phyloP scores from a whole-genome alignment of 1,284 basidiomycete genomes.

The Papiliotrema laurentii region DNA sequence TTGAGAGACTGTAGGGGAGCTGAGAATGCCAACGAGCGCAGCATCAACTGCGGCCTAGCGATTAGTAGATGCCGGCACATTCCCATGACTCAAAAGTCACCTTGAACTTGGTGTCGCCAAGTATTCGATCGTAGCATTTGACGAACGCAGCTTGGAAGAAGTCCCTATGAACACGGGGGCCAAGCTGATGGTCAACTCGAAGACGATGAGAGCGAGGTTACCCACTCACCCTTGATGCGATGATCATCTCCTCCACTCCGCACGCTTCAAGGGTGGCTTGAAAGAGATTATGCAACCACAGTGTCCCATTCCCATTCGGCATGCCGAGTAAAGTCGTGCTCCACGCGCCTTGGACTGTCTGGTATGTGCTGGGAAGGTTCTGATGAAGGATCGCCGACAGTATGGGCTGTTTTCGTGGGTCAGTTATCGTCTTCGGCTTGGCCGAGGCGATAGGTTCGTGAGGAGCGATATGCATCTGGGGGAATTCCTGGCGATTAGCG shows the following conservation, averaged over 20 bases:
- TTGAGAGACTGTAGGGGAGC: constrained; percentile 12
- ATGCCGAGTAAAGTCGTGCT: constrained; percentile 23
- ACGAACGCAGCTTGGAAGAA: constrained; percentile 35
- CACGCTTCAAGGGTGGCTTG: constrained; percentile 31
- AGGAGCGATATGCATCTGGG: too few relatives aligned
- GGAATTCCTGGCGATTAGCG: too few relatives aligned
- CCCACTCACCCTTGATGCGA: constrained; percentile 25
- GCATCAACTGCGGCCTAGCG: constrained; percentile 22
- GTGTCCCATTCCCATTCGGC: constrained; percentile 16
- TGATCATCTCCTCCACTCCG: constrained; percentile 23
- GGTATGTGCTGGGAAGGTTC: constrained; percentile 19
- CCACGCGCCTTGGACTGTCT: constrained; percentile 28
- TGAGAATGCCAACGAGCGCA: constrained; percentile 17
- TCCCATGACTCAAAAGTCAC: constrained; percentile 8
- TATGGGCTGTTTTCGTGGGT: constrained; percentile 20
- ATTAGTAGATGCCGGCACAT: constrained; percentile 1
- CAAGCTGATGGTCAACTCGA: constrained; percentile 17
- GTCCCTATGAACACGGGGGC: constrained; percentile 24
- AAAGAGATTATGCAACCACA: constrained; percentile 32
- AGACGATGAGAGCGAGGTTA: background rate
- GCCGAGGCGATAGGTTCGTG: too few relatives aligned
- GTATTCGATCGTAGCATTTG: constrained; percentile 28
- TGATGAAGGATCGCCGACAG: constrained; percentile 26
- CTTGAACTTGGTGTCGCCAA: constrained; percentile 22
- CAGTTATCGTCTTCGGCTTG: background rate